Percentiles rank a stretch among this genome's conserved stretches.
Conservation (phyloP, 2,329 filamentous ascomycete genomes). For the Bipolaris victoriae region DNA sequence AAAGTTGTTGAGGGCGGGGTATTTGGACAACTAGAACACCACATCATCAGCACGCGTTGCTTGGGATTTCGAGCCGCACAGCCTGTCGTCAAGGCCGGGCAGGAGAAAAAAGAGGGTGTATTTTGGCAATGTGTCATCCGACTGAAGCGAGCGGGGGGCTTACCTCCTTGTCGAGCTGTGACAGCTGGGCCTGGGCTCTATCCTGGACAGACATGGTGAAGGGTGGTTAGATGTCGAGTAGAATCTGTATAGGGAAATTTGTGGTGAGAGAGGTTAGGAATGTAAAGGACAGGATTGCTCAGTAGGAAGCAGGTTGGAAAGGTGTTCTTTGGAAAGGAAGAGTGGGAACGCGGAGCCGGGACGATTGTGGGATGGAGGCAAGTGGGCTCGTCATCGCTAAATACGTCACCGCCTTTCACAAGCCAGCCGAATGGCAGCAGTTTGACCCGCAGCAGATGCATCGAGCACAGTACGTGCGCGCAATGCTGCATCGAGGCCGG, state of each 20-base stretch:
- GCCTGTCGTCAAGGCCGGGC: not conserved
- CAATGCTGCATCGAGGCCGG: constrained; percentile 7
- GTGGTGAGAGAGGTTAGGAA: constrained; percentile 4
- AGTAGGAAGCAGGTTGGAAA: constrained; percentile 12
- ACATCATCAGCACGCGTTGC: constrained; percentile 27
- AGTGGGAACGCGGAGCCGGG: constrained; percentile 22
- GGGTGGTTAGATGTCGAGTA: constrained; percentile 15
- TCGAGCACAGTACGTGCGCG: constrained; percentile 6
- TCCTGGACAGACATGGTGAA: constrained; percentile 76
- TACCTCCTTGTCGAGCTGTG: constrained; percentile 84
- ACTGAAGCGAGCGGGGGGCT: constrained; percentile 41
- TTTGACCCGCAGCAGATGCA: constrained; percentile 4
- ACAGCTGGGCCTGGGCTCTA: constrained; percentile 76
- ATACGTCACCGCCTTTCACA: constrained; percentile 45
- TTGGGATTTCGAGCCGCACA: not conserved
- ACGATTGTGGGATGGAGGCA: constrained; percentile 38
- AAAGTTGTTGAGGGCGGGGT: constrained; percentile 81
- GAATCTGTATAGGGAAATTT: not conserved
- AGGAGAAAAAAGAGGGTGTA: not conserved
- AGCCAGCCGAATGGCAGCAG: constrained; percentile 31
- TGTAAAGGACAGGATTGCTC: constrained; percentile 13
- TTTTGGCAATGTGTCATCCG: constrained; percentile 16
- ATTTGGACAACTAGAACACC: constrained; percentile 75
- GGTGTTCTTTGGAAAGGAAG: constrained; percentile 27
- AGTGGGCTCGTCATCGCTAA: constrained; percentile 44